These are phyloP conservation scores for Cinnamomum chago DNA, from an alignment of 164 flowering plant species.

Conservation along the genomic window DNA sequence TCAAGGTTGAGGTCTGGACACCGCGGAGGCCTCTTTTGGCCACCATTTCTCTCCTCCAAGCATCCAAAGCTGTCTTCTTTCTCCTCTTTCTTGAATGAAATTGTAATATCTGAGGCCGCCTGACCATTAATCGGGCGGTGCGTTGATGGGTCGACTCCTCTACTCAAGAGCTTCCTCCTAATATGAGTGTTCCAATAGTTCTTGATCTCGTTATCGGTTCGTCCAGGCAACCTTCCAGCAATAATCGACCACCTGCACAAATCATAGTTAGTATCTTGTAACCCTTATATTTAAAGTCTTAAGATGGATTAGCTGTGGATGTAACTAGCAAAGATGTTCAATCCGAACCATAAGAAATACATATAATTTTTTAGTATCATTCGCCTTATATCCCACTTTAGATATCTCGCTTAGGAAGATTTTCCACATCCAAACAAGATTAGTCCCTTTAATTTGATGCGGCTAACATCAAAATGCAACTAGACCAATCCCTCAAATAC, in stretches of 20 bases:
- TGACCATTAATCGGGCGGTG: conserved; percentile 59
- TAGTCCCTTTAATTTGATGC: too few relatives aligned
- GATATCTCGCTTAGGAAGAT: too few relatives aligned
- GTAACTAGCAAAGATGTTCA: too few relatives aligned
- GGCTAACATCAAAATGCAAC: too few relatives aligned
- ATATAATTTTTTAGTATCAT: too few relatives aligned
- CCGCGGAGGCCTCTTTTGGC: conserved; percentile 11
- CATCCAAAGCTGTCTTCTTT: conserved; percentile 13
- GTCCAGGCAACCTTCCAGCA: conserved; percentile 77
- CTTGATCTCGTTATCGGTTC: conserved; percentile 88
- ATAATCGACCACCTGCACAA: conserved; percentile 38
- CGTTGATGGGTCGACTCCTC: conserved; percentile 82
- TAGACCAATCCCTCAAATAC: too few relatives aligned
- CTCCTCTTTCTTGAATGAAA: conserved; percentile 35
- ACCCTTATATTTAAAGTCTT: too few relatives aligned
- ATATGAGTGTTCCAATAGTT: conserved; percentile 92
- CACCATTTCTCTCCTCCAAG: conserved; percentile 17
- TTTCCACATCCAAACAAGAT: too few relatives aligned
- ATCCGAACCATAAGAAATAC: too few relatives aligned
- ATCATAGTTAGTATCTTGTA: too few relatives aligned
- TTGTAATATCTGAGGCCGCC: conserved; percentile 25
- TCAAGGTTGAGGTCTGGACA: conserved; percentile 82
- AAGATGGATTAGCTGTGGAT: too few relatives aligned
- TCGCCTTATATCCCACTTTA: too few relatives aligned
- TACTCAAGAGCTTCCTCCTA: conserved; percentile 63